A percentile compares a stretch with the other conserved stretches of the same genome.
Conservation (phyloP, 495 filamentous ascomycete species). For the Patellaria atrata region DNA sequence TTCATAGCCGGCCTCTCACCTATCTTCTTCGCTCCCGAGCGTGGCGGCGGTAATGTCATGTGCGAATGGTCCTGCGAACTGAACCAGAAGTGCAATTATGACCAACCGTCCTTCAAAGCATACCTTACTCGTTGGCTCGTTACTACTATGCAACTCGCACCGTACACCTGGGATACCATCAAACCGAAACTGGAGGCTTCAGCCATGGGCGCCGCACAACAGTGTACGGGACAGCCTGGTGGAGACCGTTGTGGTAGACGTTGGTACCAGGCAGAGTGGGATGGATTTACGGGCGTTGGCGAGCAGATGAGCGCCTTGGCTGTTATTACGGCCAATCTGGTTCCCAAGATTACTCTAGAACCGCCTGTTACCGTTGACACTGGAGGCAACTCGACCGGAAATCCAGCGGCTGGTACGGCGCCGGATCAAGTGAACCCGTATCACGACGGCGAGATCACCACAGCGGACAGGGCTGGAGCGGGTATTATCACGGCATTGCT, state of each 20-base stretch:
- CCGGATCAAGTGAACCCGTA: background rate
- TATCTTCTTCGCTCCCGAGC: background rate
- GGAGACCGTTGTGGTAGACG: constrained; percentile 4
- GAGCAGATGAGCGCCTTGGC: constrained; percentile 10
- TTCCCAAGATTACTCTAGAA: background rate
- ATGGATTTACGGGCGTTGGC: constrained; percentile 2
- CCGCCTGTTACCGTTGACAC: background rate
- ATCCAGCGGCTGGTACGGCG: constrained; percentile 5
- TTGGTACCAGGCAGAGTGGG: constrained; percentile 1
- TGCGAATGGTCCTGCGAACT: constrained; percentile 2
- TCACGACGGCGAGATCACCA: background rate
- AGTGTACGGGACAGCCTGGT: constrained; percentile 3
- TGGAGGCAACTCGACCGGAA: constrained; percentile 2
- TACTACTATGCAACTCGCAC: constrained; percentile 6
- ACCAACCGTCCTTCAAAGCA: constrained; percentile 13
- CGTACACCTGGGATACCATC: constrained; percentile 5
- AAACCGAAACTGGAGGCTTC: constrained; percentile 4
- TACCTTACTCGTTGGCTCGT: constrained; percentile 12
- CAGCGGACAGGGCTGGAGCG: constrained; percentile 1
- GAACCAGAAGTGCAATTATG: constrained; percentile 3
- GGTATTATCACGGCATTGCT: constrained; percentile 2
- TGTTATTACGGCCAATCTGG: constrained; percentile 1
- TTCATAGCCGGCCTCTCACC: background rate
- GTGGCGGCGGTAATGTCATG: constrained; percentile 1
- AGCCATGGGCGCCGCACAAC: constrained; percentile 4